Evolutionary conservation across 768 basidiomycete species (phyloP).

Genomic region (Agrocybe praecox): DNA sequence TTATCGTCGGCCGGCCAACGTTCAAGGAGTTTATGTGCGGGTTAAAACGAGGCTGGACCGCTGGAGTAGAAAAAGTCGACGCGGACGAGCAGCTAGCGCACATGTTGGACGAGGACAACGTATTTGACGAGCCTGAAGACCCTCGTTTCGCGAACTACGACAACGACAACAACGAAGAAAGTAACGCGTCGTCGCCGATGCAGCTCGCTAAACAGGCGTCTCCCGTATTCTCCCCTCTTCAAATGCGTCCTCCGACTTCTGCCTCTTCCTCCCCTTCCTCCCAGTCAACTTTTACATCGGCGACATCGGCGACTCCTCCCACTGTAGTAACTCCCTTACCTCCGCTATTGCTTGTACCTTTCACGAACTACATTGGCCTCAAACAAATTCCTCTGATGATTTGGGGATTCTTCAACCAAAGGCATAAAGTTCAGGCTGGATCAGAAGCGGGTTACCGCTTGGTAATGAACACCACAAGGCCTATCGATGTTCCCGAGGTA

Average conservation of each 20-base stretch:
- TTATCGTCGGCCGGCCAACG: conserved; percentile 86
- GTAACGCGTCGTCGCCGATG: conserved; percentile 20
- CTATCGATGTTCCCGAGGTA: conserved; percentile 47
- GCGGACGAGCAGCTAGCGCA: conserved; percentile 70
- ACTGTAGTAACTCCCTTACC: conserved; percentile 69
- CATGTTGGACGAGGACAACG: conserved; percentile 69
- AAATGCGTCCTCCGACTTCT: conserved; percentile 15
- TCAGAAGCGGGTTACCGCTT: conserved; percentile 82
- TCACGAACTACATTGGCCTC: conserved; percentile 78
- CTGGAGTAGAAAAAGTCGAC: conserved; percentile 66
- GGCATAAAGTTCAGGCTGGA: conserved; percentile 76
- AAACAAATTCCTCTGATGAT: conserved; percentile 88
- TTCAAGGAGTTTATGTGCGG: conserved; percentile 96
- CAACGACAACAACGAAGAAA: conserved; percentile 8
- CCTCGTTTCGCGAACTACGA: conserved; percentile 2
- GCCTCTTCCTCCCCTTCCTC: conserved; percentile 7
- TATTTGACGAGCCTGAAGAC: conserved; percentile 68
- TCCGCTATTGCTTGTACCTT: conserved; percentile 77
- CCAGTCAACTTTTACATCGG: neutral
- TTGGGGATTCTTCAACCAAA: conserved; percentile 90
- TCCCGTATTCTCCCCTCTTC: conserved; percentile 35
- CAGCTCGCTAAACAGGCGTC: conserved; percentile 24
- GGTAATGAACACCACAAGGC: conserved; percentile 62
- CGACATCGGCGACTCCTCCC: conserved; percentile 46
- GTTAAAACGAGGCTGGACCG: conserved; percentile 82